Evolutionary conservation across 768 basidiomycete genomes (phyloP).

Genomic region (Nidula microcarpa): DNA sequence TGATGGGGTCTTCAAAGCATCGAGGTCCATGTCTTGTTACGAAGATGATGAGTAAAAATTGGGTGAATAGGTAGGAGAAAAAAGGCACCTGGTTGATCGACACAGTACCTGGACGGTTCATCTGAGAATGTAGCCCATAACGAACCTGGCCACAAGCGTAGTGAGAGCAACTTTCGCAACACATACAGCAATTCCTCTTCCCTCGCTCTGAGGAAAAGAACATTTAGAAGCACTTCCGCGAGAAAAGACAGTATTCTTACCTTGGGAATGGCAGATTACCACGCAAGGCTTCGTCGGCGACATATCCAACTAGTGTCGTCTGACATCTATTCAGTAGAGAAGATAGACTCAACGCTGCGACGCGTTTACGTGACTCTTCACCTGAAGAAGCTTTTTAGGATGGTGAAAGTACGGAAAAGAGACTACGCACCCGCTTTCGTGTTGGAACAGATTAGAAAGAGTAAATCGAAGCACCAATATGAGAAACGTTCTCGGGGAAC

Average conservation of each 20-base stretch:
- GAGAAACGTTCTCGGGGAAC: slow-evolving; percentile 82
- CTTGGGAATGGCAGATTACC: slow-evolving; percentile 87
- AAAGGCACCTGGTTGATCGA: slow-evolving; percentile 52
- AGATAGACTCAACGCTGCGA: slow-evolving; percentile 72
- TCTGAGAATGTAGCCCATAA: slow-evolving; percentile 74
- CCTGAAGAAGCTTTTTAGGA: not conserved
- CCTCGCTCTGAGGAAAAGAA: slow-evolving; percentile 47
- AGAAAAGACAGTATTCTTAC: slow-evolving; percentile 26
- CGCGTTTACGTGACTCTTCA: slow-evolving; percentile 56
- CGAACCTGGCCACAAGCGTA: slow-evolving; percentile 73
- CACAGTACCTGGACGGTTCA: slow-evolving; percentile 52
- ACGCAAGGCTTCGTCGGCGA: slow-evolving; percentile 84
- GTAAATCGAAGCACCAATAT: slow-evolving; percentile 88
- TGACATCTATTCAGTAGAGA: slow-evolving; percentile 77
- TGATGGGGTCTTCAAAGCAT: slow-evolving; percentile 43
- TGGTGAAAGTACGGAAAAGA: not conserved
- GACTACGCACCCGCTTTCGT: slow-evolving; percentile 48
- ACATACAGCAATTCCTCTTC: slow-evolving; percentile 91
- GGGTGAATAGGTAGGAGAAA: not conserved
- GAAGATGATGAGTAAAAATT: not conserved
- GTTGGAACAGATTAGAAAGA: slow-evolving; percentile 78
- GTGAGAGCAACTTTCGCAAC: slow-evolving; percentile 67
- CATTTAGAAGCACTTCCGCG: not conserved
- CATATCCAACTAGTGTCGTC: slow-evolving; percentile 61
- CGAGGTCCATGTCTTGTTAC: slow-evolving; percentile 28